Percentiles rank a stretch among this genome's conserved stretches.
Conservation (phyloP, 257 asterid species). For the Penstemon eatonii region DNA sequence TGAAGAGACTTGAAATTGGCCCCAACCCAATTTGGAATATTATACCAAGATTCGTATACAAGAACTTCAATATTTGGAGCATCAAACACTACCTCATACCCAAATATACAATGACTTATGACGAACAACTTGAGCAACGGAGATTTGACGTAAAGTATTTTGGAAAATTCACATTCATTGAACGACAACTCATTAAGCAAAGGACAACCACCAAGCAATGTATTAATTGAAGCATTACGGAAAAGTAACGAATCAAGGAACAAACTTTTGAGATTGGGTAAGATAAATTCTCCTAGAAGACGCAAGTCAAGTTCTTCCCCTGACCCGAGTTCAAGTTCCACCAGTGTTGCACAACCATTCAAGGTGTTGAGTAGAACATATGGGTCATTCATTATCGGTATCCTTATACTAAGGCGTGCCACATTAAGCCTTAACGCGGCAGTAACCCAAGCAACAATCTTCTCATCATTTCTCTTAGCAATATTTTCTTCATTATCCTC, state of each 20-base stretch:
- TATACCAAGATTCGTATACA: background rate
- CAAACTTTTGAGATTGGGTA: constrained; percentile 11
- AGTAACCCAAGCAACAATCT: background rate
- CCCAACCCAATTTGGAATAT: background rate
- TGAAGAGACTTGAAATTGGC: background rate
- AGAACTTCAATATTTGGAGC: background rate
- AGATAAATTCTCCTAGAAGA: background rate
- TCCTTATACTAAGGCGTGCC: background rate
- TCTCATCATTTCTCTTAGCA: background rate
- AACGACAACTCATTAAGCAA: background rate
- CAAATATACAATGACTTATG: background rate
- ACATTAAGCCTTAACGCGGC: background rate
- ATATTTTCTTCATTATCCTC: no score
- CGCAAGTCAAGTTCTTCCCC: background rate
- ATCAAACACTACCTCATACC: background rate
- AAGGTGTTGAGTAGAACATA: background rate
- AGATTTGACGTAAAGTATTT: background rate
- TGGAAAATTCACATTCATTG: background rate
- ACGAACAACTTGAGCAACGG: background rate
- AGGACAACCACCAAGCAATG: constrained; percentile 12
- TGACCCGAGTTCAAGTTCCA: background rate
- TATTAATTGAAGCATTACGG: background rate
- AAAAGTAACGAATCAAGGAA: background rate
- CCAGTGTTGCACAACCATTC: background rate
- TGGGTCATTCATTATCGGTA: background rate